A percentile compares a stretch with the other conserved stretches of the same genome.
Conservation (phyloP, 768 basidiomycete species). For the Dacryopinax spathularia region DNA sequence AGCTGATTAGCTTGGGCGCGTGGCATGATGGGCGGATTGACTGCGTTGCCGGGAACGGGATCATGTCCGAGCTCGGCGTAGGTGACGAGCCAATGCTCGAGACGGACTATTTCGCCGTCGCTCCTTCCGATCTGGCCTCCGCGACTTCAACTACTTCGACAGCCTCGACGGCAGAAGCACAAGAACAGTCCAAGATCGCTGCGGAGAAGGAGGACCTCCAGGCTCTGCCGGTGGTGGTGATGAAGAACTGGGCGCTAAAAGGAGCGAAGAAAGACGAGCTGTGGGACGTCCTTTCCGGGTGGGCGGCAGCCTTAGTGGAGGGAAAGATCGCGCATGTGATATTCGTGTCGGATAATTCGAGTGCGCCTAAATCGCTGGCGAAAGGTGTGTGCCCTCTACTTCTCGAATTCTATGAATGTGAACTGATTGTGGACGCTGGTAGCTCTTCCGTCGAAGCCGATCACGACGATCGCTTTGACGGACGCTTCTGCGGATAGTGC, state of each 20-base stretch:
- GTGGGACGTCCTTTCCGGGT: slow-evolving; percentile 59
- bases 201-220: slow-evolving; percentile 32
- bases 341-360: slow-evolving; percentile 77
- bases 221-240: slow-evolving; percentile 70
- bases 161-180: slow-evolving; percentile 9
- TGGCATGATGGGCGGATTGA: slow-evolving; percentile 86
- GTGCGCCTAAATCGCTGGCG: slow-evolving; percentile 69
- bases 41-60: slow-evolving; percentile 68
- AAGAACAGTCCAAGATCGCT: slow-evolving; percentile 14
- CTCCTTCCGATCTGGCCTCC: neutral
- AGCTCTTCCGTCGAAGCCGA: slow-evolving; percentile 76
- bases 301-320: slow-evolving; percentile 72
- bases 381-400: slow-evolving; percentile 45
- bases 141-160: neutral
- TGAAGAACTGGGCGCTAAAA: slow-evolving; percentile 61
- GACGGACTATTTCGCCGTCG: slow-evolving; percentile 21
- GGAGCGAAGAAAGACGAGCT: slow-evolving; percentile 52
- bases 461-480: slow-evolving; percentile 60
- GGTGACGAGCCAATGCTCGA: slow-evolving; percentile 51
- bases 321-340: slow-evolving; percentile 86
- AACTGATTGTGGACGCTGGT: too few relatives aligned
- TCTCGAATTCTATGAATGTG: too few relatives aligned
- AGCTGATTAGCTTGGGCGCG: slow-evolving; percentile 43
- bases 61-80: slow-evolving; percentile 72
- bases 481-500: slow-evolving; percentile 78